Conservation (phyloP, 1,284 basidiomycete genomes). For the Porodaedalea pini region DNA sequence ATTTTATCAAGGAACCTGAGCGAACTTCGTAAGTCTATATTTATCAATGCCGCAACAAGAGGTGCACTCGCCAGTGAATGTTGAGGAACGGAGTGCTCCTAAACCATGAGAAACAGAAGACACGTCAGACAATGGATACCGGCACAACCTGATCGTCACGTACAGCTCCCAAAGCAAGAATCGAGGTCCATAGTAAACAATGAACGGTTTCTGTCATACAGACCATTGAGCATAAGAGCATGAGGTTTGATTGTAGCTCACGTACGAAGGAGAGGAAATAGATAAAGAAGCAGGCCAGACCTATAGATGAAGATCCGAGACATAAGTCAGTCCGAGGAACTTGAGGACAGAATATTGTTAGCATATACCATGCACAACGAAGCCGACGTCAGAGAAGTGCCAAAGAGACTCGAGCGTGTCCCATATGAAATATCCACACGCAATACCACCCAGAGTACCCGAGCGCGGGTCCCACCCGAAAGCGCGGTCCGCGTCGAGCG, state of each 20-base stretch:
- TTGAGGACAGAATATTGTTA: slow-evolving; percentile 11
- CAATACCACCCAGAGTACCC: slow-evolving; percentile 49
- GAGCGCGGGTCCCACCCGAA: slow-evolving; percentile 54
- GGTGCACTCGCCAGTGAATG: slow-evolving; percentile 56
- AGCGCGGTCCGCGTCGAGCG: slow-evolving; percentile 43
- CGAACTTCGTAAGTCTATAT: not conserved
- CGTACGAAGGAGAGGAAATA: slow-evolving; percentile 62
- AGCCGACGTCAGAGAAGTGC: slow-evolving; percentile 54
- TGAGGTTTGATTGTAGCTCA: slow-evolving; percentile 19
- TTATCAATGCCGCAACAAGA: not conserved
- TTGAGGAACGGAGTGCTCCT: slow-evolving; percentile 78
- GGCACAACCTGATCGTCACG: slow-evolving; percentile 26
- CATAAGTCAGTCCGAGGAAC: not conserved
- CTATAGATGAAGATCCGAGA: slow-evolving; percentile 31
- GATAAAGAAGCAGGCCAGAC: slow-evolving; percentile 53
- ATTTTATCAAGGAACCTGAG: slow-evolving; percentile 72
- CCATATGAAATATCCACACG: slow-evolving; percentile 65
- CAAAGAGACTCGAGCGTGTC: slow-evolving; percentile 54
- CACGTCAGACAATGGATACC: too few species aligned
- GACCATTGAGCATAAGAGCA: slow-evolving; percentile 16
- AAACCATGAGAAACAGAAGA: too few species aligned
- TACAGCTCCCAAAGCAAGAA: slow-evolving; percentile 76
- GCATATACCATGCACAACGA: slow-evolving; percentile 59
- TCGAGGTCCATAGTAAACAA: slow-evolving; percentile 65
- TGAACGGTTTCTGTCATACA: slow-evolving; percentile 58